Evolutionary conservation across 352 stramenopile genomes (phyloP), one percentile per base, ranked within the genome.

Genomic region (Phytophthora aleatoria): DNA sequence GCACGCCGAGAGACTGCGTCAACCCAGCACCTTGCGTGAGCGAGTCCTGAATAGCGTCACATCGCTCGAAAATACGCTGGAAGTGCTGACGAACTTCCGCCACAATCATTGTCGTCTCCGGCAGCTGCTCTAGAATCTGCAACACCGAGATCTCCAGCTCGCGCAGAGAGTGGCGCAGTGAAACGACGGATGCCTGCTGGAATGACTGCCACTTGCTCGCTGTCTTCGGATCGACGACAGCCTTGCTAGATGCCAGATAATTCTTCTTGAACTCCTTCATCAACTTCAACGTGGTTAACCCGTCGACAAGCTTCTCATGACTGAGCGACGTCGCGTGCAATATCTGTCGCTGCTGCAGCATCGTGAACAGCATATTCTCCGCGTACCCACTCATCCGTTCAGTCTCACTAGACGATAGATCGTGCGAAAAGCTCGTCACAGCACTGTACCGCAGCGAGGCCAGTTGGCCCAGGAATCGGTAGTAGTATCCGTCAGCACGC

Each of bases 351-450:
- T 98, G 90, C 66, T 97, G 89, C 27, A 98, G 64, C 64, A 97
- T 87, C 35, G 79, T 76, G 52, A 91, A 76, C 0, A 96, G 70
- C 77, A 98, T 91, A 64, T 97, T 96, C 55, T 98, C 91, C 0
- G 90, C 83, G 53, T 96, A 94, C 6, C 88, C 89, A 59, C 79
- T 87, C 85, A 98, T 97, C 12, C 90, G 71, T 20, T 96, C 83
- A 1, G 91, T 86, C 51, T 97, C 89, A 26, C 71, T 86, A 5
- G 66, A 74, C 6, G 85, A 96, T 30, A 98, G 42, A 63, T 98
- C 90, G 43, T 90, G 81, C 8, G 89, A 95, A 61, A 95, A 95
- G 66, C 77, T 89, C 3, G 88, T 93, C 35, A 89, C 53, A 7
- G 88, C 79, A 27, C 73, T 89, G 62, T 93, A 96, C 10, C 89